phyloP scores from a whole-genome alignment of 2,329 filamentous ascomycete genomes.

The Colletotrichum sp. region DNA sequence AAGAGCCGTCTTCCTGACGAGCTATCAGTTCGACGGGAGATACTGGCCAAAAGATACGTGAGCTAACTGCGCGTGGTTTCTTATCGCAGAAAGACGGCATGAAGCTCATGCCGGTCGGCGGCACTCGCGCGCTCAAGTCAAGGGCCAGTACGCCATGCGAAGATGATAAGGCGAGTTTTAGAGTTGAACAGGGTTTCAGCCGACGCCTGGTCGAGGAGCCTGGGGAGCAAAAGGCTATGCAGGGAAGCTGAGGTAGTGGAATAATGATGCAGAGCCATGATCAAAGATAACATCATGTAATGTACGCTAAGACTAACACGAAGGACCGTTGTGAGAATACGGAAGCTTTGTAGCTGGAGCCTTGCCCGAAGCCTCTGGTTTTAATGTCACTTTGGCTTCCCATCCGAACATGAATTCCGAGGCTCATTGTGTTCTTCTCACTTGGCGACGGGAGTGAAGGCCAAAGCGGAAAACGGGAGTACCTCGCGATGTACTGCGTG shows the following conservation, averaged over 20 bases:
- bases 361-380: background rate
- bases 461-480: background rate
- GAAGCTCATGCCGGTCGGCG: background rate
- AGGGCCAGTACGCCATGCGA: background rate
- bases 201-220: background rate
- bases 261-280: background rate
- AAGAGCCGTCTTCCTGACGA: background rate
- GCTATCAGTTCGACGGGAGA: background rate
- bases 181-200: slow-evolving; percentile 3
- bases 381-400: background rate
- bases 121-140: background rate
- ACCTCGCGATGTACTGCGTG: background rate
- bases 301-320: background rate
- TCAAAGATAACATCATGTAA: background rate
- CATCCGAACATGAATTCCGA: background rate
- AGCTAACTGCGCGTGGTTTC: background rate
- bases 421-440: background rate
- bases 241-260: background rate
- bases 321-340: background rate
- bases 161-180: background rate
- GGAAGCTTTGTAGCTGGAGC: background rate
- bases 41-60: background rate
- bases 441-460: background rate
- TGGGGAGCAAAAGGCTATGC: background rate
- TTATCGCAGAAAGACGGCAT: background rate